These are phyloP conservation scores for Phytopythium mirpurense DNA, from an alignment of 352 stramenopile genomes.

Conservation along the genomic window DNA sequence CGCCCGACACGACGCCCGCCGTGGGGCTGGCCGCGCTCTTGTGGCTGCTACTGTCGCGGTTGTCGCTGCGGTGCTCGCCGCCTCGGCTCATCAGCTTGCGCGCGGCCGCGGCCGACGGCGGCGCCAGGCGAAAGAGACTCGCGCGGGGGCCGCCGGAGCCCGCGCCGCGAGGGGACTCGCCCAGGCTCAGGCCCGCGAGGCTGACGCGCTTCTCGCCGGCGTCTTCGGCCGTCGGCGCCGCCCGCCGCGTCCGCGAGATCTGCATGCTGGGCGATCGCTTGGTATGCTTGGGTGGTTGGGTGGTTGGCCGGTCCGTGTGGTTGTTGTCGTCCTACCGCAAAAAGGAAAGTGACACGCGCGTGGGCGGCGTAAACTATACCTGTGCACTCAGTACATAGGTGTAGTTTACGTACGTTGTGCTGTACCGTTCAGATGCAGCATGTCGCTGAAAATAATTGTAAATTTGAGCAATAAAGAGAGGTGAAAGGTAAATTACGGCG, in stretches of 20 bases:
- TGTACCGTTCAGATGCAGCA: no score
- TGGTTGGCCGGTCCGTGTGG: background rate
- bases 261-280: background rate
- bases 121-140: slow-evolving; percentile 8
- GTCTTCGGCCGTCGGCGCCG: slow-evolving; percentile 4
- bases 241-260: background rate
- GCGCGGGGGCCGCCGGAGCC: slow-evolving; percentile 1
- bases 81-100: no score
- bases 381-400: no score
- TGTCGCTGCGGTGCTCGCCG: background rate
- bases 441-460: no score
- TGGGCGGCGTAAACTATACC: no score
- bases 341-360: background rate
- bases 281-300: no score
- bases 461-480: no score
- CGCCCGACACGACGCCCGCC: background rate
- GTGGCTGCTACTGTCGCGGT: slow-evolving; percentile 9
- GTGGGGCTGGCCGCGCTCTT: background rate
- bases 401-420: no score
- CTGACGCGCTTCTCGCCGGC: background rate
- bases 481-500: no score
- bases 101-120: background rate
- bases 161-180: slow-evolving; percentile 8
- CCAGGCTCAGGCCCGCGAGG: slow-evolving; percentile 6
- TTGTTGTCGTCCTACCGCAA: background rate